Evolutionary conservation across 352 stramenopile species (phyloP).

Genomic region (Phytophthora hibernalis): DNA sequence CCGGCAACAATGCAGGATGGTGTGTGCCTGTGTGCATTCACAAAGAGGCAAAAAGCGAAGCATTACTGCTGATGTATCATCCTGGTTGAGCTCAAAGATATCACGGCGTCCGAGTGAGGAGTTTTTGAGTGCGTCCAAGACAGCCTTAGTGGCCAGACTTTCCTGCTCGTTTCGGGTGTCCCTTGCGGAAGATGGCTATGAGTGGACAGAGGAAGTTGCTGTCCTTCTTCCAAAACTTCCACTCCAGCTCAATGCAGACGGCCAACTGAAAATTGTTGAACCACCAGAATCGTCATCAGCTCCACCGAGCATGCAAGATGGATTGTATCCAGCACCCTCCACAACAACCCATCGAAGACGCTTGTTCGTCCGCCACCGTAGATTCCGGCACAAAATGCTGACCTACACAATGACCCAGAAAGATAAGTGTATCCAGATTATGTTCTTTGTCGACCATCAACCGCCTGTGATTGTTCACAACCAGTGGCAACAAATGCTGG

Average conservation of each 20-base stretch:
- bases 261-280: conserved; percentile 39
- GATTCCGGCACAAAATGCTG: conserved; percentile 65
- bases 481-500: conserved; percentile 57
- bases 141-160: conserved; percentile 45
- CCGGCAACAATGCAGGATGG: conserved; percentile 41
- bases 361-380: conserved; percentile 61
- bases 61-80: conserved; percentile 54
- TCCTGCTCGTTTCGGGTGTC: conserved; percentile 58
- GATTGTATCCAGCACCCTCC: conserved; percentile 52
- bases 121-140: conserved; percentile 24
- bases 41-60: conserved; percentile 56
- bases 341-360: conserved; percentile 57
- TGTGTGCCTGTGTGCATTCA: conserved; percentile 57
- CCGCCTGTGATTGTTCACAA: conserved; percentile 74
- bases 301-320: conserved; percentile 13
- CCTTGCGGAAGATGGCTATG: conserved; percentile 42
- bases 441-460: conserved; percentile 77
- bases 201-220: conserved; percentile 60
- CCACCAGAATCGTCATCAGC: conserved; percentile 13
- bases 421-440: conserved; percentile 56
- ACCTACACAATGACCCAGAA: conserved; percentile 73
- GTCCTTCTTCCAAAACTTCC: conserved; percentile 48
- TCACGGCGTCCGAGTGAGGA: conserved; percentile 51
- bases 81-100: conserved; percentile 62
- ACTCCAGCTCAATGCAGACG: conserved; percentile 41